A percentile compares a stretch with the other conserved stretches of the same genome.
Conservation (phyloP, 331 rosid genomes). For the Phaseolus coccineus region DNA sequence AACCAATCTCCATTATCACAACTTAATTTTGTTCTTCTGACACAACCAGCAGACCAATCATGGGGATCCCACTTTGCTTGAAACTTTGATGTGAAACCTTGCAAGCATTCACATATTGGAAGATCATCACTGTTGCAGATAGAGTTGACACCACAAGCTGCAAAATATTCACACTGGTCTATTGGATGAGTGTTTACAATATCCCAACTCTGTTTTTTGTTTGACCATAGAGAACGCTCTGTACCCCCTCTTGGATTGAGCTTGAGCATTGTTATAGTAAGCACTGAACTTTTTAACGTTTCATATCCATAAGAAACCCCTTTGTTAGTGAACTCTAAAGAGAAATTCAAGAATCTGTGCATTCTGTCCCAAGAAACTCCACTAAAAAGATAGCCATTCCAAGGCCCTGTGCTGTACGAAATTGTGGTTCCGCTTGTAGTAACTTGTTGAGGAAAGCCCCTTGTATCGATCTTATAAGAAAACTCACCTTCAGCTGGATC, state of each 20-base stretch:
- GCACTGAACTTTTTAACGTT: not conserved
- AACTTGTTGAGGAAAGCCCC: conserved; percentile 12
- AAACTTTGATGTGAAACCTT: conserved; percentile 41
- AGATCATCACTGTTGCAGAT: not conserved
- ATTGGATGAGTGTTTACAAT: not conserved
- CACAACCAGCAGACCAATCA: conserved; percentile 18
- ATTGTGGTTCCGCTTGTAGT: not conserved
- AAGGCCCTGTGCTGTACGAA: not conserved
- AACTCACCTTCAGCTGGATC: conserved; percentile 23
- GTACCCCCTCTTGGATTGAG: not conserved
- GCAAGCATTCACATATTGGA: conserved; percentile 40
- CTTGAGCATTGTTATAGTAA: not conserved
- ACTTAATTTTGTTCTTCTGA: not conserved
- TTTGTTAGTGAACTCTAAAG: not conserved
- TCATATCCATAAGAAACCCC: not conserved
- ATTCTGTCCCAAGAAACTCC: not conserved
- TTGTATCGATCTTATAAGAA: not conserved
- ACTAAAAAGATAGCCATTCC: not conserved
- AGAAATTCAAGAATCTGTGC: not conserved
- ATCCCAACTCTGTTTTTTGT: not conserved
- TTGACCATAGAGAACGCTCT: not conserved
- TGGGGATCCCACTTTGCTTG: conserved; percentile 20
- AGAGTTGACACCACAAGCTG: conserved; percentile 46
- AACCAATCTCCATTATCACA: conserved; percentile 43
- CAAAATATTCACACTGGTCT: conserved; percentile 47